Evolutionary conservation across 805 yeast species (phyloP).

Genomic region (Debaryomyces tyrocola): DNA sequence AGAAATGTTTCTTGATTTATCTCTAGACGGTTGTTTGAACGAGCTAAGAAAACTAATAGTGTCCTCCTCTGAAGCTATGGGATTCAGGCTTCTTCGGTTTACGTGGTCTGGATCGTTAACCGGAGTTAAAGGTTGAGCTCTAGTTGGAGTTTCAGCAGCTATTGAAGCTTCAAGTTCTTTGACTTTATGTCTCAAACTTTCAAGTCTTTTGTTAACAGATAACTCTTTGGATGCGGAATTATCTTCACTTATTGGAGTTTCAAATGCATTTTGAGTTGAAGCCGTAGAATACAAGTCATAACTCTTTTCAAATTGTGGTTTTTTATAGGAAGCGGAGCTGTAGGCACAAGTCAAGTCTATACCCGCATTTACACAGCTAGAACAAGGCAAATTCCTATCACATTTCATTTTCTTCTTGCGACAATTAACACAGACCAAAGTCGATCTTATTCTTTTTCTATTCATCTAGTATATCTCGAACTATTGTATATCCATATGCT

Average conservation of each 20-base stretch:
- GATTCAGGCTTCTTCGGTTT: neutral
- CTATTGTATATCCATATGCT: no score
- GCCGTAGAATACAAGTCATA: neutral
- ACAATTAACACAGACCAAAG: slow-evolving; percentile 48
- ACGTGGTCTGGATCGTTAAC: no score
- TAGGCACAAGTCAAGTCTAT: slow-evolving; percentile 5
- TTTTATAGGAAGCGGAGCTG: slow-evolving; percentile 2
- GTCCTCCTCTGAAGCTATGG: neutral
- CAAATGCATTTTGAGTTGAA: neutral
- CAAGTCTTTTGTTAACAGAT: neutral
- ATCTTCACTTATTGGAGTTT: neutral
- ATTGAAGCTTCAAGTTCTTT: neutral
- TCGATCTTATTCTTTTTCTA: slow-evolving; percentile 40
- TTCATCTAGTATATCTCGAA: neutral
- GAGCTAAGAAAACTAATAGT: neutral
- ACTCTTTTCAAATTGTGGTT: neutral
- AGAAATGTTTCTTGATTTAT: neutral
- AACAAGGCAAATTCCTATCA: slow-evolving; percentile 34
- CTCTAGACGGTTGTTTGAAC: neutral
- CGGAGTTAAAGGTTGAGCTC: no score
- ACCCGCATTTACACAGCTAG: slow-evolving; percentile 14
- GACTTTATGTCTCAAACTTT: neutral
- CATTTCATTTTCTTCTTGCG: slow-evolving; percentile 48
- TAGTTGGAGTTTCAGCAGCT: neutral
- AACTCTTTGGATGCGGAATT: neutral